Conservation (phyloP, 805 yeast species). For the Wickerhamomyces subpelliculosus region DNA sequence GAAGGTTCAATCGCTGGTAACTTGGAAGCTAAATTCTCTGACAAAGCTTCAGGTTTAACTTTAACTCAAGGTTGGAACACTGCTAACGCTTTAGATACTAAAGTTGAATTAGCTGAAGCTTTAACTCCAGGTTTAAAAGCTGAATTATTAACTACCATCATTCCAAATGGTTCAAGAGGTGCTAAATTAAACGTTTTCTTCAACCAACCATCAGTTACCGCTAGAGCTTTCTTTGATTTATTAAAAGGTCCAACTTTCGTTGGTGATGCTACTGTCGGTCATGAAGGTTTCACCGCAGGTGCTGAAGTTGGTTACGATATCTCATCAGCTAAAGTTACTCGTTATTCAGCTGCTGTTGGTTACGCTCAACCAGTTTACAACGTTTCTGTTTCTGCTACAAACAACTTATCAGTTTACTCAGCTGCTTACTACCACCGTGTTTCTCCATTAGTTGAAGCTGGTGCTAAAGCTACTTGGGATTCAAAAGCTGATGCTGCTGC, state of each 20-base stretch:
- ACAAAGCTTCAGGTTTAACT: constrained; percentile 87
- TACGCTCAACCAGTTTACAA: constrained; percentile 86
- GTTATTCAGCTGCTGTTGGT: constrained; percentile 90
- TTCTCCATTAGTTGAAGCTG: constrained; percentile 86
- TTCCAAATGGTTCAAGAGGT: constrained; percentile 80
- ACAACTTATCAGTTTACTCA: constrained; percentile 81
- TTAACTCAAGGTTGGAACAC: constrained; percentile 98
- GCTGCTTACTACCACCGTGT: constrained; percentile 98
- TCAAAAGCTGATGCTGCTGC: constrained; percentile 61
- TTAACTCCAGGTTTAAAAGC: constrained; percentile 94
- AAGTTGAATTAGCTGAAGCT: constrained; percentile 85
- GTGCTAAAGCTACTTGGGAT: constrained; percentile 97
- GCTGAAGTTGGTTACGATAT: constrained; percentile 97
- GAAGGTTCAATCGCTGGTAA: constrained; percentile 81
- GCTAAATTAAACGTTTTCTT: constrained; percentile 88
- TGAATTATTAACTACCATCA: constrained; percentile 79
- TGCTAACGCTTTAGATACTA: constrained; percentile 85
- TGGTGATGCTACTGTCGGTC: constrained; percentile 92
- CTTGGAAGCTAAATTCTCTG: constrained; percentile 87
- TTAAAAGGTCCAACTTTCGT: constrained; percentile 93
- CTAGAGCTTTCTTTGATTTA: constrained; percentile 91
- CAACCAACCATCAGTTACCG: constrained; percentile 88
- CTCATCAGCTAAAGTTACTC: constrained; percentile 84
- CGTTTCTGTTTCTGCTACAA: constrained; percentile 69
- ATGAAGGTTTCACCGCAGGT: constrained; percentile 95